These are phyloP conservation scores for Amanita molliuscula DNA, from an alignment of 768 basidiomycete genomes.

Conservation along the genomic window DNA sequence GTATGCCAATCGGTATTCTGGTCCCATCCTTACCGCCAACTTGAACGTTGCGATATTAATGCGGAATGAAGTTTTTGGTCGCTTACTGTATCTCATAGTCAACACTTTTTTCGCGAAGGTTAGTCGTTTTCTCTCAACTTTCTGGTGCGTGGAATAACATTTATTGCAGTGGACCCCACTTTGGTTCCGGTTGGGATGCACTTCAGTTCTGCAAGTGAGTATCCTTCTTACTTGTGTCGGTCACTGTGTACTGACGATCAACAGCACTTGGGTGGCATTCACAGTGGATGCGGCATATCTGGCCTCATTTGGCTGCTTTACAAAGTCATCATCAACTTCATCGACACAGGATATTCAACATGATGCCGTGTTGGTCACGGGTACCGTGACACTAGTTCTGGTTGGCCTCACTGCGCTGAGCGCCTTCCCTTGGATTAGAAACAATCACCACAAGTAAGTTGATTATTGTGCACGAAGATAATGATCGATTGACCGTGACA, in stretches of 20 bases:
- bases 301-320: slow-evolving; percentile 62
- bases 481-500: slow-evolving; percentile 14
- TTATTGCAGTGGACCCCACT: slow-evolving; percentile 56
- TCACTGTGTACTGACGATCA: slow-evolving; percentile 6
- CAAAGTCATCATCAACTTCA: slow-evolving; percentile 49
- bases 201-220: slow-evolving; percentile 55
- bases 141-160: slow-evolving; percentile 6
- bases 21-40: slow-evolving; percentile 64
- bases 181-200: slow-evolving; percentile 62
- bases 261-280: slow-evolving; percentile 72
- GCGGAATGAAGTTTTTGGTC: slow-evolving; percentile 72
- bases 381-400: slow-evolving; percentile 45
- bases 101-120: slow-evolving; percentile 69
- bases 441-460: slow-evolving; percentile 69
- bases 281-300: slow-evolving; percentile 65
- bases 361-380: slow-evolving; percentile 49
- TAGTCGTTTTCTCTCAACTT: slow-evolving; percentile 5
- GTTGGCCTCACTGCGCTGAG: slow-evolving; percentile 51
- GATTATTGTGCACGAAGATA: neutral
- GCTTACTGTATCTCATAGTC: slow-evolving; percentile 51
- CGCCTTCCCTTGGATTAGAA: slow-evolving; percentile 73
- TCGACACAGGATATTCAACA: slow-evolving; percentile 35
- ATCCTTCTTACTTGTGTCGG: neutral
- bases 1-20: slow-evolving; percentile 48
- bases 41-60: slow-evolving; percentile 63